Percentiles rank a stretch among this genome's conserved stretches.
Conservation (phyloP, 768 basidiomycete genomes). For the Suillus subalutaceus region DNA sequence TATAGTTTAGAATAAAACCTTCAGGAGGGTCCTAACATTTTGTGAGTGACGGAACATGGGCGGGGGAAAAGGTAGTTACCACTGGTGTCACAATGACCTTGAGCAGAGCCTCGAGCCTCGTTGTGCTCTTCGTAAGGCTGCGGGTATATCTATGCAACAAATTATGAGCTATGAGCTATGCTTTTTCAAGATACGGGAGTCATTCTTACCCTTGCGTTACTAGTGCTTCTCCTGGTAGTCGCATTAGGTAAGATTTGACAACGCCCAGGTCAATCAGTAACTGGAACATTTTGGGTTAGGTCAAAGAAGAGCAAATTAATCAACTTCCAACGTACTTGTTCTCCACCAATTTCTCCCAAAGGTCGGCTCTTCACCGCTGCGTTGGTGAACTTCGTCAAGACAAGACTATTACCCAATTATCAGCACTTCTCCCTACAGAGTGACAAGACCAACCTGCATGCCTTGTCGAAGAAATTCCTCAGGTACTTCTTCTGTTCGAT, state of each 20-base stretch:
- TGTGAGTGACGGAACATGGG: constrained; percentile 5
- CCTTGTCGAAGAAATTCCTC: constrained; percentile 92
- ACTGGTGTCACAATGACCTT: constrained; percentile 95
- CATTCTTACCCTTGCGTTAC: constrained; percentile 54
- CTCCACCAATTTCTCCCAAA: constrained; percentile 89
- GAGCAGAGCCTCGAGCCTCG: constrained; percentile 85
- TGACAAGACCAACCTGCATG: constrained; percentile 65
- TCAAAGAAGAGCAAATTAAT: neutral
- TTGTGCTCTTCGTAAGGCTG: constrained; percentile 78
- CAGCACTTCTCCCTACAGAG: neutral
- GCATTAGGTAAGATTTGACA: constrained; percentile 79
- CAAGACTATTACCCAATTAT: constrained; percentile 49
- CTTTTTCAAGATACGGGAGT: constrained; percentile 8
- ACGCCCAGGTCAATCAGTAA: constrained; percentile 90
- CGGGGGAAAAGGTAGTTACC: constrained; percentile 45
- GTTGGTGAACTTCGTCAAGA: constrained; percentile 88
- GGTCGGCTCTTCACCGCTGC: constrained; percentile 89
- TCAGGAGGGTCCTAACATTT: constrained; percentile 80
- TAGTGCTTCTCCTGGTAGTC: constrained; percentile 77
- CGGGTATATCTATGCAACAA: constrained; percentile 68
- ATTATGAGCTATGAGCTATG: constrained; percentile 20
- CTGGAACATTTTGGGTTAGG: constrained; percentile 38
- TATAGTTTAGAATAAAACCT: constrained; percentile 95
- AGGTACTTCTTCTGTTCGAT: constrained; percentile 96
- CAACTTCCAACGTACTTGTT: constrained; percentile 62